These are phyloP conservation scores for Pseudocercospora musae DNA, from an alignment of 2,329 filamentous ascomycete genomes.

Conservation along the genomic window DNA sequence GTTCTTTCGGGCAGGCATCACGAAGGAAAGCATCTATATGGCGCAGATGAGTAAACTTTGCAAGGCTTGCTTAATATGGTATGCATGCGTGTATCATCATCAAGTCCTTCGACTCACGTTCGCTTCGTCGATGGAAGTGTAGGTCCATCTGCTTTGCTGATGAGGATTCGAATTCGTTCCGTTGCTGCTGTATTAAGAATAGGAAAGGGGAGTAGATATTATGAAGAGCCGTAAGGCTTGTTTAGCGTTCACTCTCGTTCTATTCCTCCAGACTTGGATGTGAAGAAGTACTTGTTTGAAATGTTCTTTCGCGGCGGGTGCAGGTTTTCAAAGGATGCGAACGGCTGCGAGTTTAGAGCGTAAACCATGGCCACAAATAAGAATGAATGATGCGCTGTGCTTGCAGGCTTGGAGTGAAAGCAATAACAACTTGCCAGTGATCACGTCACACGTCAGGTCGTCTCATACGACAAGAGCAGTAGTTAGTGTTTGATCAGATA, in stretches of 20 bases:
- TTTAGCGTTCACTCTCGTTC: not conserved
- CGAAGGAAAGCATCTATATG: not conserved
- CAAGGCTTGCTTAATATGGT: not conserved
- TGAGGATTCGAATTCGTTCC: not conserved
- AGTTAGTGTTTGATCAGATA: too few species aligned
- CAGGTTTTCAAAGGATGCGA: too few species aligned
- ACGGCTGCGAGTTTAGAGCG: too few species aligned
- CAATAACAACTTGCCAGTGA: too few species aligned
- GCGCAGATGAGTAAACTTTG: not conserved
- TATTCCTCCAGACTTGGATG: too few species aligned
- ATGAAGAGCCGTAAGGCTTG: not conserved
- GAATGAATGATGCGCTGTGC: too few species aligned
- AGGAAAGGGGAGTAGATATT: not conserved
- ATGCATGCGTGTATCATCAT: not conserved
- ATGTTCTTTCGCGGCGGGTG: too few species aligned
- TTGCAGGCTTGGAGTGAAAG: too few species aligned
- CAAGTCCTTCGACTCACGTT: not conserved
- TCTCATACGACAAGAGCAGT: too few species aligned
- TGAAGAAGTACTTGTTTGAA: too few species aligned
- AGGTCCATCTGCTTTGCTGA: not conserved
- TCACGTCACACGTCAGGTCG: too few species aligned
- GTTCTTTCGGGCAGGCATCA: slow-evolving; percentile 8
- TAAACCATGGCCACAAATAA: too few species aligned
- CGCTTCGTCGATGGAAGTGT: not conserved
- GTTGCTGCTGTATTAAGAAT: not conserved